Conservation (phyloP, 768 basidiomycete species). For the Boletus fagicola region DNA sequence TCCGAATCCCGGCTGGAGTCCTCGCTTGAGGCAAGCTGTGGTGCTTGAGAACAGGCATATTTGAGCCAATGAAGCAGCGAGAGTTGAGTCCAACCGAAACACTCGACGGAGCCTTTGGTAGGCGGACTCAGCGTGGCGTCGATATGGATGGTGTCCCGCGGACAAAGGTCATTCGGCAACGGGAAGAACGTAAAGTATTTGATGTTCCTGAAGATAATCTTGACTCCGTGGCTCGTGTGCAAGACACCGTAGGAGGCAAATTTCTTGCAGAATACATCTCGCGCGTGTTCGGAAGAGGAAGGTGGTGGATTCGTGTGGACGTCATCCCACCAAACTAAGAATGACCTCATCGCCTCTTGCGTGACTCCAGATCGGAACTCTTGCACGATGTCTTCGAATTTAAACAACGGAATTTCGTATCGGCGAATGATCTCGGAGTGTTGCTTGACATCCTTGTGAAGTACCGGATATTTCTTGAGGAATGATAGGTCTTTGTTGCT, state of each 20-base stretch:
- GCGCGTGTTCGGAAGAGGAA: background rate
- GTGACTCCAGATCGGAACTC: constrained; percentile 15
- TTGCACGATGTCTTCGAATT: constrained; percentile 6
- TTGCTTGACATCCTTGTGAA: constrained; percentile 8
- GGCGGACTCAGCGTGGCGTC: constrained; percentile 56
- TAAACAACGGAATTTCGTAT: constrained; percentile 10
- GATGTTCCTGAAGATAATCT: constrained; percentile 54
- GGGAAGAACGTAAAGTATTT: constrained; percentile 55
- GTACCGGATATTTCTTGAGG: constrained; percentile 2
- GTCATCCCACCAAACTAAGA: constrained; percentile 16
- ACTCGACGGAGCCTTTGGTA: constrained; percentile 32
- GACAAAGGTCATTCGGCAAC: constrained; percentile 72
- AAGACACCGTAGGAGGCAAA: constrained; percentile 47
- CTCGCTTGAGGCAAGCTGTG: background rate
- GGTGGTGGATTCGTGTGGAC: background rate
- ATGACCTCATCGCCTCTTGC: constrained; percentile 5
- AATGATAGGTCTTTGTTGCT: constrained; percentile 3
- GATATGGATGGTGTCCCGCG: constrained; percentile 67
- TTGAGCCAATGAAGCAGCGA: constrained; percentile 68
- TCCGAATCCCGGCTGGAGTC: constrained; percentile 27
- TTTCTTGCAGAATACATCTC: constrained; percentile 6
- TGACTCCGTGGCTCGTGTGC: background rate
- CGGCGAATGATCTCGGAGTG: constrained; percentile 3
- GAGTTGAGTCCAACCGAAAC: constrained; percentile 80
- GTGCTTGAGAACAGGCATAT: constrained; percentile 49